Base-by-base conservation (phyloP, 768 basidiomycete genomes). In the Glaciozyma martinii region DNA sequence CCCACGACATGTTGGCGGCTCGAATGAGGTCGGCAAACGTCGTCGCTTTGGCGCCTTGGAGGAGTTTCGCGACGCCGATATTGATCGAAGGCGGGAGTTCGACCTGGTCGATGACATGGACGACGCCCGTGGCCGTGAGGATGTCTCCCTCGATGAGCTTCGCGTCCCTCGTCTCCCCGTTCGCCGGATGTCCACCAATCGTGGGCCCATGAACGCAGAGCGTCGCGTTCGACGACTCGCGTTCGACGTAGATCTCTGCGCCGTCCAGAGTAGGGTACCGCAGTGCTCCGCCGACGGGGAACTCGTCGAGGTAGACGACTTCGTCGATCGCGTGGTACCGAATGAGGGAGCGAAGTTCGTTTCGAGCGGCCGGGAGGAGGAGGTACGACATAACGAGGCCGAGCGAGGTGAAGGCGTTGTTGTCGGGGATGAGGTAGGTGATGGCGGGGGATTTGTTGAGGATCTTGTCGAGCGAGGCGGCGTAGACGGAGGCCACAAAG, bases 331-430 rank as follows among this genome's bases (percentile, higher is more conserved):
- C 83, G 74, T 98, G 95, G 73, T 97, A 93, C n/a, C 85, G 79
- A 59, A 99, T 81, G 46, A 98, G 86, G 37, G 82, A 84, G 72
- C 86, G 85, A 54, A 98, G 78, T 74, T 97, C 92, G 61, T 81
- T 76, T 74, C 86, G 89, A 8, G 88, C 85, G 37, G 75, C 74
- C 0, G 87, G 79, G 0, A 87, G 80, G 19, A 97, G 83, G 16
- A 99, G 83, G 76, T 97, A 90, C 21, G 82, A 82, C 77, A 89
- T 91, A 67, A 90, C 86, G 52, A 99, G 82, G 8, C 95, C 95
- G 9, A 98, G 82, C 12, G 85, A 82, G 66, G 85, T 83, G 79
- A 95, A 99, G 0, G 91, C 95, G n/a, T 78, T 75, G 73, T 99
- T 99, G 53, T 82, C 85, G 13, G 95, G 95, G 42, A 95, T 85